Evolutionary conservation across 2,329 filamentous ascomycete species (phyloP).

Genomic region (Ampelomyces quisqualis): DNA sequence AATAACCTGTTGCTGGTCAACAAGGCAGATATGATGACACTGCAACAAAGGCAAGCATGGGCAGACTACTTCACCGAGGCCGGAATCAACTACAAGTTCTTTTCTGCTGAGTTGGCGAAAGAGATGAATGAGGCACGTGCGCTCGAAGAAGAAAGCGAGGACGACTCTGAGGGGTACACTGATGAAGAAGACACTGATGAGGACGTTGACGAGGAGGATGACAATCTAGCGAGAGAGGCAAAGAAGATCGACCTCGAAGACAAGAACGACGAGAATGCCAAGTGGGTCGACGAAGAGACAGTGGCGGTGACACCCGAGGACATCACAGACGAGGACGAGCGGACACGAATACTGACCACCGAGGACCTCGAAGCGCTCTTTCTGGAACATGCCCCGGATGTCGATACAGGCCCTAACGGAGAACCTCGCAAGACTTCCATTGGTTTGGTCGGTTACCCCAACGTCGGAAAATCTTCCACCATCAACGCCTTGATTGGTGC

Average conservation of each 20-base stretch:
- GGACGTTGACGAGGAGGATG: slow-evolving; percentile 53
- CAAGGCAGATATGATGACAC: slow-evolving; percentile 98
- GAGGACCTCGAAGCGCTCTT: slow-evolving; percentile 92
- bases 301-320: slow-evolving; percentile 40
- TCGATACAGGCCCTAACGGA: slow-evolving; percentile 52
- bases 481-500: slow-evolving; percentile 98
- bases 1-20: slow-evolving; percentile 92
- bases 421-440: slow-evolving; percentile 74
- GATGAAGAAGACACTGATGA: slow-evolving; percentile 49
- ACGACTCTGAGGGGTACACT: slow-evolving; percentile 41
- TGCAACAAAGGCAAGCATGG: slow-evolving; percentile 78
- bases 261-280: slow-evolving; percentile 43
- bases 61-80: slow-evolving; percentile 79
- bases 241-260: slow-evolving; percentile 52
- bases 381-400: slow-evolving; percentile 68
- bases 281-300: slow-evolving; percentile 46
- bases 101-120: slow-evolving; percentile 89
- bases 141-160: slow-evolving; percentile 53
- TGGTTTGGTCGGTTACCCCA: slow-evolving; percentile 94
- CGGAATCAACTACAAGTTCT: slow-evolving; percentile 89
- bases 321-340: slow-evolving; percentile 44
- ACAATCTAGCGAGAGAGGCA: slow-evolving; percentile 46
- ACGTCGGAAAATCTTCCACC: slow-evolving; percentile 98
- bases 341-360: slow-evolving; percentile 78
- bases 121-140: slow-evolving; percentile 76